These are phyloP conservation scores for Neoboletus brunneissimus DNA, from an alignment of 768 basidiomycete genomes.

Conservation along the genomic window DNA sequence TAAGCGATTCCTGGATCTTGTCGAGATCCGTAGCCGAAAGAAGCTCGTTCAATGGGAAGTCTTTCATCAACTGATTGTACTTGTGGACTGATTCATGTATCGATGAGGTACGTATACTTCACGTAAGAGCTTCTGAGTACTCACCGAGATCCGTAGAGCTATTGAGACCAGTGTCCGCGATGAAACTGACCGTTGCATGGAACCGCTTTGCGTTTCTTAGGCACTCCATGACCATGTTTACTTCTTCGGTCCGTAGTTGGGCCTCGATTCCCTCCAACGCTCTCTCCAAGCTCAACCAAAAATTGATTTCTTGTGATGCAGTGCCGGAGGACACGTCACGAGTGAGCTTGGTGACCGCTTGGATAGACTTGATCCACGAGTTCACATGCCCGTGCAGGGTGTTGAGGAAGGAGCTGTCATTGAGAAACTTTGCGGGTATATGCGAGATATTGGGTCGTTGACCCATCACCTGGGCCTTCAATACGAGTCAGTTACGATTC, in stretches of 20 bases:
- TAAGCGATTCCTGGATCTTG: constrained; percentile 88
- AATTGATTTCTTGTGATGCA: constrained; percentile 98
- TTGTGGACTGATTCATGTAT: constrained; percentile 73
- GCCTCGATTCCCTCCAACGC: constrained; percentile 91
- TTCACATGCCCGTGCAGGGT: constrained; percentile 92
- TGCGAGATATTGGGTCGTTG: constrained; percentile 72
- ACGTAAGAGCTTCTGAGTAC: constrained; percentile 20
- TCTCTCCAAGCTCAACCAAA: constrained; percentile 94
- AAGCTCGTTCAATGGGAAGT: constrained; percentile 96
- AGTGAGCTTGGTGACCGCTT: constrained; percentile 92
- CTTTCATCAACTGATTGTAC: constrained; percentile 98
- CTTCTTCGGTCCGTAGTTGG: constrained; percentile 89
- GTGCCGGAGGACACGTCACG: constrained; percentile 93
- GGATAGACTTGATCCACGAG: constrained; percentile 97
- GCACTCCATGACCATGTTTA: constrained; percentile 90
- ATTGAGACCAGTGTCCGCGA: constrained; percentile 95
- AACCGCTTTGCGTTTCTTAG: constrained; percentile 95
- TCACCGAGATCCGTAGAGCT: constrained; percentile 85
- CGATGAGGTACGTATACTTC: not conserved
- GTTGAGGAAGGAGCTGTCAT: constrained; percentile 91
- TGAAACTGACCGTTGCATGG: constrained; percentile 95
- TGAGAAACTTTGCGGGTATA: constrained; percentile 69
- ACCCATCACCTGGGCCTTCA: constrained; percentile 46
- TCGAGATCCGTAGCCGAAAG: constrained; percentile 94
- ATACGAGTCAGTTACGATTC: constrained; percentile 29